phyloP scores from a whole-genome alignment of 2,329 filamentous ascomycete genomes.

The Phaeoacremonium minimum region DNA sequence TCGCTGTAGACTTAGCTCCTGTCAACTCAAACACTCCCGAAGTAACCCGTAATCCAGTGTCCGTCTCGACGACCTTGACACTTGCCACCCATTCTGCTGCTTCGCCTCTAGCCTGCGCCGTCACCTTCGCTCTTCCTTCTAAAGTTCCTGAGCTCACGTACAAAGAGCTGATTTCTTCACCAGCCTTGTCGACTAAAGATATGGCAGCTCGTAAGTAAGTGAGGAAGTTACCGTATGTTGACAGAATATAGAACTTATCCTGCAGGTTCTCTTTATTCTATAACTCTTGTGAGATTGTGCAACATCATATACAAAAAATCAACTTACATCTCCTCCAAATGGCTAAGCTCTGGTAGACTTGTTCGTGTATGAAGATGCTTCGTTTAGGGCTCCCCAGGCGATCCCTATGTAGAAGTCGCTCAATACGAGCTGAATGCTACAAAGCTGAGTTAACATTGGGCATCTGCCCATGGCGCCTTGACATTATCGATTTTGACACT shows the following conservation, averaged over 20 bases:
- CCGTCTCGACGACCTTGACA: slow-evolving; percentile 59
- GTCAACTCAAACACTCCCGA: slow-evolving; percentile 62
- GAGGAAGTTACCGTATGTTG: slow-evolving; percentile 59
- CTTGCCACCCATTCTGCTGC: slow-evolving; percentile 59
- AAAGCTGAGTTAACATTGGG: slow-evolving; percentile 17
- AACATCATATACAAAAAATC: accelerated
- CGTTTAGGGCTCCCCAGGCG: slow-evolving; percentile 51
- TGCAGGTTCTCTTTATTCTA: slow-evolving; percentile 50
- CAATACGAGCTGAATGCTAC: slow-evolving; percentile 60
- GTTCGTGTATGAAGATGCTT: slow-evolving; percentile 51
- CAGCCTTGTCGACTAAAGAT: slow-evolving; percentile 53
- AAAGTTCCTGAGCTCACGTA: slow-evolving; percentile 38
- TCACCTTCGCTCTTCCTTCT: slow-evolving; percentile 37
- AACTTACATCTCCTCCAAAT: slow-evolving; percentile 52
- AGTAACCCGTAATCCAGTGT: slow-evolving; percentile 54
- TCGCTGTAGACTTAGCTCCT: slow-evolving; percentile 51
- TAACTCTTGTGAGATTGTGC: background rate
- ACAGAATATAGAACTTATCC: slow-evolving; percentile 63
- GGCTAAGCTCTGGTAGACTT: slow-evolving; percentile 59
- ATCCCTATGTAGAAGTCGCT: slow-evolving; percentile 64
- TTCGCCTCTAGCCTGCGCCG: slow-evolving; percentile 50
- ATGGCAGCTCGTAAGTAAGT: slow-evolving; percentile 58
- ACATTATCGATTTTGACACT: slow-evolving; percentile 57
- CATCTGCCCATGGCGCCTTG: slow-evolving; percentile 53
- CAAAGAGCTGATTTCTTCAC: slow-evolving; percentile 38